Conservation (phyloP, 805 yeast species). For the Pichia sporocuriosa region DNA sequence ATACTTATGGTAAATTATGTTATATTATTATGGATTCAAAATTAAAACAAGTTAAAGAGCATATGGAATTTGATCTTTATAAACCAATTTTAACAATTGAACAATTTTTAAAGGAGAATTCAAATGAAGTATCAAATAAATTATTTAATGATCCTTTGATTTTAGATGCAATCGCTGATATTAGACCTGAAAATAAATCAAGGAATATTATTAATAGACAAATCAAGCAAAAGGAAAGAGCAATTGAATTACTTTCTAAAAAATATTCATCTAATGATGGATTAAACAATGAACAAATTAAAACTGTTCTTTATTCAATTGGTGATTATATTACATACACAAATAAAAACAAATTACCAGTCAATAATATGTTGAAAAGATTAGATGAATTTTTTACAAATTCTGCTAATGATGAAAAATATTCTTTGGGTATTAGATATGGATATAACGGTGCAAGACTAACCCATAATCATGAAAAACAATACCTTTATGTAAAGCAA, state of each 20-base stretch:
- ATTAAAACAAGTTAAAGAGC: slow-evolving; percentile 59
- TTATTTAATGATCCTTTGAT: slow-evolving; percentile 54
- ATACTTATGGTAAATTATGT: slow-evolving; percentile 70
- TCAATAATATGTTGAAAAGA: slow-evolving; percentile 51
- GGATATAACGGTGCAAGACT: slow-evolving; percentile 67
- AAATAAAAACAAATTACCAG: slow-evolving; percentile 62
- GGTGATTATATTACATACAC: slow-evolving; percentile 75
- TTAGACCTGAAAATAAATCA: slow-evolving; percentile 51
- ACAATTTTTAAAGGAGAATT: slow-evolving; percentile 18
- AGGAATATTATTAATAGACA: slow-evolving; percentile 49
- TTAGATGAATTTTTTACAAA: slow-evolving; percentile 40
- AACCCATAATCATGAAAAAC: slow-evolving; percentile 67
- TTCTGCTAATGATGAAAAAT: slow-evolving; percentile 25
- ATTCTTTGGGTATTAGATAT: slow-evolving; percentile 53
- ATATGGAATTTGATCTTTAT: slow-evolving; percentile 70
- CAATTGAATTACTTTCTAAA: slow-evolving; percentile 53
- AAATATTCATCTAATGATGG: slow-evolving; percentile 39
- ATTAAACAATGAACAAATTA: slow-evolving; percentile 52
- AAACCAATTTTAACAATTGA: slow-evolving; percentile 63
- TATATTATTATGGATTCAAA: slow-evolving; percentile 84
- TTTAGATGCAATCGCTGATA: slow-evolving; percentile 60
- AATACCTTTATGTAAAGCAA: slow-evolving; percentile 67
- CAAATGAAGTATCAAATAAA: slow-evolving; percentile 27
- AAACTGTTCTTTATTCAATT: slow-evolving; percentile 66
- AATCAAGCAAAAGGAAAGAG: slow-evolving; percentile 60